Base-by-base conservation (phyloP, 257 asterid genomes). In the Solanum corneliomulleri region DNA sequence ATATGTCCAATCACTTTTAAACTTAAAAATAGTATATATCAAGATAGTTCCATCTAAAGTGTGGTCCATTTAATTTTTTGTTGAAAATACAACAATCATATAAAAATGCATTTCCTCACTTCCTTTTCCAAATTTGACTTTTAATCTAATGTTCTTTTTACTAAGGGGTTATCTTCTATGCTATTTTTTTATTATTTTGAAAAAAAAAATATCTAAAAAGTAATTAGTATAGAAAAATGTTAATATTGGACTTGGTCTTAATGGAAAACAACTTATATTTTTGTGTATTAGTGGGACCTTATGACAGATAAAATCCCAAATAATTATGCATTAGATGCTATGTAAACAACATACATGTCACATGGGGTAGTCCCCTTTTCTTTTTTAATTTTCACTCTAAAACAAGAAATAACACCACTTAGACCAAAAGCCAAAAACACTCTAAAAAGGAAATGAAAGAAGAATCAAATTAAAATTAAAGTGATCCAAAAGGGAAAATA, bases 331-430 rank as follows among this genome's bases (percentile, higher is more conserved):
- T 74, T 64, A 81, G 91, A 88, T 90, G 92, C 87, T 90, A 89
- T 88, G 88, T 71, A 80, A 86, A 89, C 88, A 35, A 91, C 92
- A 86, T 87, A 92, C 94, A 90, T 87, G 82, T 82, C 94, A 93
- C 96, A 89, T 92, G 97, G 90, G 84, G 72, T 78, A 87, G 81
- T 52, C 82, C 83, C 85, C 20, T 15, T 49, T 47, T 47, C 8
- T 13, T 47, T 66, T 76, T 49, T 78, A 31, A 31, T 37, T 56
- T 86, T 69, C 86, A 62, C 71, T 62, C 88, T 39, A 88, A 80
- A 88, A 82, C 88, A 37, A 88, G 77, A 85, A 77, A 70, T 56
- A 89, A 82, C 88, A 80, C 88, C 87, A 87, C 88, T 86, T 72
- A 10, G 15, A 29, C 68, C 68, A 80, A 80, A 80, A 80, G 85